phyloP scores from a whole-genome alignment of 2,329 filamentous ascomycete genomes.

The Salinomyces thailandicus region DNA sequence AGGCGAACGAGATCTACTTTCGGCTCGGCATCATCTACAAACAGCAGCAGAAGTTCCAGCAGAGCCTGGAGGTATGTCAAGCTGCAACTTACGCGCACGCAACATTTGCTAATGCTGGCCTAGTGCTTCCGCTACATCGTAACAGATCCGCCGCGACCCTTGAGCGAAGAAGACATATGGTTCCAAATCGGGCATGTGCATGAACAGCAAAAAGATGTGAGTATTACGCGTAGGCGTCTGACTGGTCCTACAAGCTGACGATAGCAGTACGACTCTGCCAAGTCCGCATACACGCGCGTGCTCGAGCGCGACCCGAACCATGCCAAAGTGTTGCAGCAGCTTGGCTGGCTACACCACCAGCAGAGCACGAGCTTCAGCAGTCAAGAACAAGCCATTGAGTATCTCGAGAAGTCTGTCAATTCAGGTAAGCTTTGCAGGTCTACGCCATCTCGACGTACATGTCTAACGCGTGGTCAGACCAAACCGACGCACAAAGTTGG shows the following conservation, averaged over 20 bases:
- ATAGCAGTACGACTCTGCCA: constrained; percentile 76
- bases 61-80: constrained; percentile 79
- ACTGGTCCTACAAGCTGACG: constrained; percentile 19
- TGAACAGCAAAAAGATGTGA: constrained; percentile 95
- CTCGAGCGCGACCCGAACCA: constrained; percentile 91
- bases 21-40: constrained; percentile 99
- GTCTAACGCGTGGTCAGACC: constrained; percentile 48
- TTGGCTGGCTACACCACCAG: constrained; percentile 96
- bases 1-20: constrained; percentile 98
- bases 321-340: constrained; percentile 93
- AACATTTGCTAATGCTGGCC: too few relatives aligned
- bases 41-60: constrained; percentile 85
- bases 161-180: constrained; percentile 98
- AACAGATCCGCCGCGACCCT: constrained; percentile 74
- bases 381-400: constrained; percentile 94
- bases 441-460: background rate
- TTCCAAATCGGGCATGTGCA: constrained; percentile 99
- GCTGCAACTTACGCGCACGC: too few relatives aligned
- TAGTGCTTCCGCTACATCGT: constrained; percentile 99
- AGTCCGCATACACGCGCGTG: constrained; percentile 83
- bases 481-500: constrained; percentile 95
- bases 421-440: constrained; percentile 54
- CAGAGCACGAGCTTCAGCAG: constrained; percentile 84
- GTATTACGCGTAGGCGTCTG: constrained; percentile 29
- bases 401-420: constrained; percentile 89